Evolutionary conservation across 148 eudicot species (phyloP), one percentile per base, ranked within the genome.

Genomic region (Simmondsia chinensis): DNA sequence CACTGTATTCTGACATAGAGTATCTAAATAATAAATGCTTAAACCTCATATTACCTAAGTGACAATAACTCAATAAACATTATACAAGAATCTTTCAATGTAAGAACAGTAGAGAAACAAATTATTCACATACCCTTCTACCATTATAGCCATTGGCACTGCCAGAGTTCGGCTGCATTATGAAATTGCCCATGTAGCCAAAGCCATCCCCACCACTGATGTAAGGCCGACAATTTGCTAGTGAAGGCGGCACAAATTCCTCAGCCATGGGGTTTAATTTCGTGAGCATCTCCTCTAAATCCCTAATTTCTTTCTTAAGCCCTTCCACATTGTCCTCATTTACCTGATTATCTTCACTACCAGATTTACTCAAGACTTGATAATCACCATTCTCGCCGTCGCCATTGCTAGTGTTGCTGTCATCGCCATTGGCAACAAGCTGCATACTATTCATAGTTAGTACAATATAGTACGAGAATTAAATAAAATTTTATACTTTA

Each of bases 201-300:
- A 75, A 40, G 16, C 35, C 59, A n/a, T 23, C 57, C 7, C 48
- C 68, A 26, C 21, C 43, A 28, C 39, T 51, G 16, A 38, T 25
- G 11, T 56, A 16, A 12, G 56, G 43, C 12, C 36, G 46, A 46
- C 33, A 21, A 46, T 50, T 60, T 3, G 31, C 23, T 20, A 44
- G 46, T 4, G 46, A 34, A 37, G 76, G 68, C 3, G 95, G 91
- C 24, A 81, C 79, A 58, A 86, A 86, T 27, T 86, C 95, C 43
- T 70, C 49, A 2, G 95, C 95, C 93, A 73, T 65, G 2, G 95
- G 95, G 60, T 86, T 86, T 54, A 86, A 42, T 34, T 81, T 86
- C 0, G 95, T 72, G 22, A 81, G 44, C 67, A 68, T 72, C 60
- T 86, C 95, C 60, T 75, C 76, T 52, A 81, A 66, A 49, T 78